Evolutionary conservation across 805 yeast species (phyloP).

Genomic region (Monosporozyma siamensis): DNA sequence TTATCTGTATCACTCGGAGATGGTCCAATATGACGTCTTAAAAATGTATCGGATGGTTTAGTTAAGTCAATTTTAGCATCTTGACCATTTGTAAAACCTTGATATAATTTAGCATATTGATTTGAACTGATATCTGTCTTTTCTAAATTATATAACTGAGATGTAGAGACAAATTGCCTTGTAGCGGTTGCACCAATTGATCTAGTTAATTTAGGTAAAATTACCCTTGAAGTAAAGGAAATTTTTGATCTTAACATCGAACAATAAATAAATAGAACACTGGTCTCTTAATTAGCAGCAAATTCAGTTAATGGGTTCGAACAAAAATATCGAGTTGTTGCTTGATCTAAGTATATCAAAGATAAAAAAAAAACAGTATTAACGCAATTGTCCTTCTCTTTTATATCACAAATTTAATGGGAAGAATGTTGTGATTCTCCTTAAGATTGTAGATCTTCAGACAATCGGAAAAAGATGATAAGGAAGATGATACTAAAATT

Average conservation of each 20-base stretch:
- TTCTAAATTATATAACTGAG: neutral
- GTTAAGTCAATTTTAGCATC: neutral
- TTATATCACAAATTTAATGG: too few species aligned
- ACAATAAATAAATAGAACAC: too few species aligned
- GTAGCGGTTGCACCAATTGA: neutral
- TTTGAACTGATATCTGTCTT: conserved; percentile 36
- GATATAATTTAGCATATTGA: conserved; percentile 40
- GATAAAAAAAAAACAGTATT: too few species aligned
- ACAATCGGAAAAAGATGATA: too few species aligned
- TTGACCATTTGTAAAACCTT: conserved; percentile 26
- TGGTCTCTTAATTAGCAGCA: too few species aligned
- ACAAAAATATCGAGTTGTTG: too few species aligned
- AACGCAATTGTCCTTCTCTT: too few species aligned
- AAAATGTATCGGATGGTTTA: conserved; percentile 64
- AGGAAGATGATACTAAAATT: too few species aligned
- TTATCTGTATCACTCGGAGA: conserved; percentile 47
- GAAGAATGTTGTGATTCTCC: too few species aligned
- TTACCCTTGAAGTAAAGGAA: neutral
- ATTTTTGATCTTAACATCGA: conserved; percentile 1
- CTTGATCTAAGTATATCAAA: too few species aligned
- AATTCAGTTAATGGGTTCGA: too few species aligned
- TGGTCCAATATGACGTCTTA: conserved; percentile 88
- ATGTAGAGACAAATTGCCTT: neutral
- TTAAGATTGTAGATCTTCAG: too few species aligned
- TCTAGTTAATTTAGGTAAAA: neutral